A percentile compares a stretch with the other conserved stretches of the same genome.
Conservation (phyloP, 768 basidiomycete genomes). For the Rubroboletus satanas region DNA sequence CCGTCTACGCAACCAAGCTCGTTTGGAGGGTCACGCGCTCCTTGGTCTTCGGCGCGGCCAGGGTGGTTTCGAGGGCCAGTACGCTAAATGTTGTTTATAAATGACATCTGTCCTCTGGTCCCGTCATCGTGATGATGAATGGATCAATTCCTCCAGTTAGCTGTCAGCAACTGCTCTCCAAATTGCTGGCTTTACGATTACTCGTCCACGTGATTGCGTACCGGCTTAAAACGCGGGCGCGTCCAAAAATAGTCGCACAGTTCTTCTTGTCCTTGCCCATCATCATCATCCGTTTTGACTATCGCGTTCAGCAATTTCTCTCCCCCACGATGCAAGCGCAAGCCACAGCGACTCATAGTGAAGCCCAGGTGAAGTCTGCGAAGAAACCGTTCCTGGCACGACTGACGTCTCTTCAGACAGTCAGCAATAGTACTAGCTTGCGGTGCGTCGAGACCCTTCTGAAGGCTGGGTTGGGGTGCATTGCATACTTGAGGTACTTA, state of each 20-base stretch:
- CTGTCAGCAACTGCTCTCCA: neutral
- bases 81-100: neutral
- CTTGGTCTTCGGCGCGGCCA: neutral
- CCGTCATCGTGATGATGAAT: neutral
- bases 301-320: neutral
- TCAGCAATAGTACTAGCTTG: conserved; percentile 58
- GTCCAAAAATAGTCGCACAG: neutral
- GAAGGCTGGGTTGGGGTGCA: conserved; percentile 69
- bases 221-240: conserved; percentile 16
- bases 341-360: conserved; percentile 11
- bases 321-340: conserved; percentile 26
- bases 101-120: neutral
- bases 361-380: conserved; percentile 21
- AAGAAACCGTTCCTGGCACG: neutral
- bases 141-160: neutral
- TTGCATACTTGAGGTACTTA: conserved; percentile 66
- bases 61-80: neutral
- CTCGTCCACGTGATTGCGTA: conserved; percentile 20
- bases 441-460: conserved; percentile 70
- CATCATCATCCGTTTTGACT: neutral
- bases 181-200: neutral
- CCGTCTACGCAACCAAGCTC: neutral
- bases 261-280: neutral
- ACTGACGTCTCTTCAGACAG: conserved; percentile 34
- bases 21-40: neutral